Base-by-base conservation (phyloP, 176 grass and related monocot species). In the Cenchrus fungigraminus region DNA sequence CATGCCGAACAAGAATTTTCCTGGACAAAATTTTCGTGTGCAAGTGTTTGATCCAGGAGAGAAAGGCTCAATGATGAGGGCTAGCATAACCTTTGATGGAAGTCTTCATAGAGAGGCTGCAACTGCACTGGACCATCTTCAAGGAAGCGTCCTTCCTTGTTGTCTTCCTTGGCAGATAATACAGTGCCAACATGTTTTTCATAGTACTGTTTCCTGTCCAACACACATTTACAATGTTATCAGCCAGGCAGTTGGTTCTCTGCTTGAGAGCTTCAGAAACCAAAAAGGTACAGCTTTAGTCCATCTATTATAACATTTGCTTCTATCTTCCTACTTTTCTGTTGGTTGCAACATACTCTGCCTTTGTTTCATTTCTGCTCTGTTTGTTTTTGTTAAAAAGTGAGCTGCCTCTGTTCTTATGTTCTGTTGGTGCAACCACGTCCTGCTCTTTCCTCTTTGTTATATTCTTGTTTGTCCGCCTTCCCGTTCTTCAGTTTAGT, bases 131-230 rank as follows among this genome's bases (percentile, higher is more conserved):
- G 93, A 98, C 43, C 83, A 94, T 85, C 85, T 98, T 49, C 53
- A 98, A 88, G 93, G 96, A 73, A 84, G 81, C 22, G 40, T 94
- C 52, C 86, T 98, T 65, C 78, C 93, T 42, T 85, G 83, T 84
- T 98, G 82, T 83, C 81, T 78, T 31, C 73, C 81, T 46, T 98
- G 96, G 96, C 96, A 98, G 93, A 94, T 64, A 81, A 94, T 98
- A 83, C 83, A 93, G 62, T 95, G 96, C 74, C 79, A 92, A 79
- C 88, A 95, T 88, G 91, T 98, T 29, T 98, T 98, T 84, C 85
- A 89, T 78, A 95, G 92, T 81, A 90, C 85, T 34, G 10, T 98
- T 51, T 94, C 87, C 12, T 98, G 93, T 87, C 87, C 88, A 46
- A 16, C 82, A 19, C 76, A 79, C 78, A 79, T 98, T 63, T 92